Conservation (phyloP, 495 filamentous ascomycete species). For the Halenospora varia region DNA sequence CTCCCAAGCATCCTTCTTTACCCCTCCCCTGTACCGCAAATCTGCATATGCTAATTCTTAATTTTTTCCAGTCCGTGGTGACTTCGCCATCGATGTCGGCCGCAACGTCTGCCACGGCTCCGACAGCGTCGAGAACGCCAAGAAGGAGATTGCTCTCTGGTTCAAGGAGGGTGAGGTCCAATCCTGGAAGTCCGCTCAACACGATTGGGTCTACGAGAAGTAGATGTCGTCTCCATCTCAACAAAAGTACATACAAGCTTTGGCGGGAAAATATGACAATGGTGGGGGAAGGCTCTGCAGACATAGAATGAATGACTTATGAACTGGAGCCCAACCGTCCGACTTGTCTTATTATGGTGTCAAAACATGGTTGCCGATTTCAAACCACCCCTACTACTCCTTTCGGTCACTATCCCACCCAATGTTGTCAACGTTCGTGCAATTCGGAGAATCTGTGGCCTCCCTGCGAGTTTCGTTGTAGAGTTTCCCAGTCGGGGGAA, state of each 20-base stretch:
- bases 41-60: neutral
- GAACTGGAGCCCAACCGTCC: neutral
- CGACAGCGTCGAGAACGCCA: conserved; percentile 94
- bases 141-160: conserved; percentile 99
- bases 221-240: conserved; percentile 13
- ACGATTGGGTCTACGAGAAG: conserved; percentile 97
- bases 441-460: no score
- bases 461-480: no score
- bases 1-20: no score
- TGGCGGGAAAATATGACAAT: neutral
- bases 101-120: conserved; percentile 99
- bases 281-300: neutral
- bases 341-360: no score
- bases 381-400: no score
- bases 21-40: no score
- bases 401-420: no score
- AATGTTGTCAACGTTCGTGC: no score
- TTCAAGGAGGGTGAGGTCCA: conserved; percentile 82
- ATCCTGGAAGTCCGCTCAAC: conserved; percentile 71
- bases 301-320: neutral
- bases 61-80: conserved; percentile 27
- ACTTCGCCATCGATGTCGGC: conserved; percentile 65
- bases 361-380: no score
- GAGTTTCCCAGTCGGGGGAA: no score
- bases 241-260: neutral